Evolutionary conservation across 1,284 basidiomycete genomes (phyloP), one percentile per base, ranked within the genome.

Genomic region (Cryptococcus deneoformans): DNA sequence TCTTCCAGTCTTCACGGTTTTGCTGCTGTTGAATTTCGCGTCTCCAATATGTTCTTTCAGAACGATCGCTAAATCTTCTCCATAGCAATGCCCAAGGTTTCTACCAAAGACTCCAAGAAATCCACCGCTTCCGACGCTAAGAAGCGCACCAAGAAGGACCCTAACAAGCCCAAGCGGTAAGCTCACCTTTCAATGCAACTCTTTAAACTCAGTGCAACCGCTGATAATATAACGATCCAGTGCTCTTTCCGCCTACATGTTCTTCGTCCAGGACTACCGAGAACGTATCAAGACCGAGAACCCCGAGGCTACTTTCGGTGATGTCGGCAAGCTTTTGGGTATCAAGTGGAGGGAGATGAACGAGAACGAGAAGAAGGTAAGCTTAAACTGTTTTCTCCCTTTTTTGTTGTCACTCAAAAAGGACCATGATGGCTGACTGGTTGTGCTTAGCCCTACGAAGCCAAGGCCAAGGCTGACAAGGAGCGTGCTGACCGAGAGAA

Each of bases 241-340:
- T 53, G 88, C 91, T 2, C 84, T 96, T 53, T 95, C 92, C 52
- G 92, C 93, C 54, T 98, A 96, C 82, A 96, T 98, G 93, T 94
- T 94, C 88, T 97, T 97, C 84, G 88, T 86, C 71, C 90, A 93
- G 79, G 93, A 94, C 80, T 90, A 90, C 87, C 85, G 93, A 75
- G 90, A 95, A 79, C 86, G 88, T 73, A 90, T 97, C 84, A 95
- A 94, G 86, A 73, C 84, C 57, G 94, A 95, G 81, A 96, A 97
- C 82, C 91, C 92, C 56, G 90, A 93, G 60, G 93, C 92, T 42
- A 84, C 87, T 59, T 97, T 97, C 74, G 93, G 93, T 87, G 90
- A 92, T 75, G 83, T 92, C 57, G 90, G 90, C 67, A 91, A 90
- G 76, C 82, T 92, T 52, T 85, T 93, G 58, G 90, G 90, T 59